Base-by-base conservation (phyloP, 371 early-diverging fungal genomes). In the Gilbertella persicaria region DNA sequence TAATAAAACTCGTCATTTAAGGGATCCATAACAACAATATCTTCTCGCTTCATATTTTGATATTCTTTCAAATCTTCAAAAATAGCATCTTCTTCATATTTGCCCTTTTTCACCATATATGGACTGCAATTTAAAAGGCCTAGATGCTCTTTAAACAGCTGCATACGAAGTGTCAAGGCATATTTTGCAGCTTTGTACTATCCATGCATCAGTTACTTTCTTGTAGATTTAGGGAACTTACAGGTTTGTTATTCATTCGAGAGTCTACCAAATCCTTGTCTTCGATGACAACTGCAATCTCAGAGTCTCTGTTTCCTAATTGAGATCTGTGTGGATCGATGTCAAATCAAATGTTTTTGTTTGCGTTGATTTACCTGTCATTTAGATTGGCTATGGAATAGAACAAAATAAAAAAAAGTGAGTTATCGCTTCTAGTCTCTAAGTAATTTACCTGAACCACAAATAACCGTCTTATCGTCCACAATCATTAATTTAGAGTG, bases 241-340 rank as follows among this genome's bases (percentile, higher is more conserved):
- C 86, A 16, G 78, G 71, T 5, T 77, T 54, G 7, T 88, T 89
- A 51, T 89, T 81, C 90, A 94, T 89, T 30, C 62, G 67, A 1
- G 87, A 82, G n/a, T 71, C 66, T 7, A 95, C 78, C 17, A 71
- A 59, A 26, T 83, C 79, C 3, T 81, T 75, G 58, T 94, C 95
- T 64, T 91, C 91, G 29, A 94, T 72, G 9, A 93, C 53, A 30
- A 89, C 78, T 21, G 92, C 92, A 52, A 95, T 83, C 69, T 97
- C 97, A 5, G 94, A 91, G 66, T 97, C 97, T 38, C 95, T 85
- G 60, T 82, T 83, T n/a, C 97, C 97, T 38, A 87, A 64, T 75
- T 91, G 87, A 3, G 93, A 93, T 23, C 97, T 88, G 35, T 17
- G 12, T 24, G 10, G 23, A 30, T 12, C 26, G 25, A 7, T 41